Conservation (phyloP, 2,329 filamentous ascomycete genomes). For the Xylaria digitata region DNA sequence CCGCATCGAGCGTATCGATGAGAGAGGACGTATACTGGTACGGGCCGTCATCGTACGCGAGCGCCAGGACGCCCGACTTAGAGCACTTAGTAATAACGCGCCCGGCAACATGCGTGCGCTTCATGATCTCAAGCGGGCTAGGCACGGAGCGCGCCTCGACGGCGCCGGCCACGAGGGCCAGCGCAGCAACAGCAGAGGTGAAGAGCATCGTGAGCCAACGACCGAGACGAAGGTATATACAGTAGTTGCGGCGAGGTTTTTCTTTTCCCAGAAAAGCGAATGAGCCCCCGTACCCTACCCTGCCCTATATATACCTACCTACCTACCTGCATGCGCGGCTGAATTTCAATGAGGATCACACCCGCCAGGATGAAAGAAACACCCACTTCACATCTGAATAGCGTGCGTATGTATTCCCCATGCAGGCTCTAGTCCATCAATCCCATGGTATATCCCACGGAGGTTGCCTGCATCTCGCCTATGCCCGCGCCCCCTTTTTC, state of each 20-base stretch:
- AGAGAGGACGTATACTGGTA: constrained; percentile 61
- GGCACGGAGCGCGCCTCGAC: constrained; percentile 47
- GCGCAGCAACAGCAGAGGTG: constrained; percentile 38
- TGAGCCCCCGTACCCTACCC: neutral
- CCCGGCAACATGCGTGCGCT: constrained; percentile 55
- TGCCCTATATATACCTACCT: neutral
- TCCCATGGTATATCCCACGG: constrained; percentile 7
- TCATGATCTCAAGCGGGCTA: constrained; percentile 56
- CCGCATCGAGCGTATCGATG: constrained; percentile 62
- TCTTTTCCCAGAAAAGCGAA: neutral
- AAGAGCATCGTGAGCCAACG: constrained; percentile 23
- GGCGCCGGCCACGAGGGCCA: constrained; percentile 41
- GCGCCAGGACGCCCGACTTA: constrained; percentile 58
- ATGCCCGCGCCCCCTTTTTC: neutral
- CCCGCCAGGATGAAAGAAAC: neutral
- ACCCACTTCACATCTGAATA: neutral
- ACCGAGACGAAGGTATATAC: too few species aligned
- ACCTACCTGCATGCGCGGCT: neutral
- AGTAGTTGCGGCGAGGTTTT: neutral
- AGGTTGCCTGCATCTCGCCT: constrained; percentile 24
- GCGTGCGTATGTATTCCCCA: neutral
- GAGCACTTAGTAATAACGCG: constrained; percentile 59
- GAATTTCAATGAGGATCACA: too few species aligned
- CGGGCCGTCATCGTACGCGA: constrained; percentile 67
- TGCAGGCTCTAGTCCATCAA: neutral